phyloP scores from a whole-genome alignment of 352 stramenopile species.

The Pythium dissotocum region DNA sequence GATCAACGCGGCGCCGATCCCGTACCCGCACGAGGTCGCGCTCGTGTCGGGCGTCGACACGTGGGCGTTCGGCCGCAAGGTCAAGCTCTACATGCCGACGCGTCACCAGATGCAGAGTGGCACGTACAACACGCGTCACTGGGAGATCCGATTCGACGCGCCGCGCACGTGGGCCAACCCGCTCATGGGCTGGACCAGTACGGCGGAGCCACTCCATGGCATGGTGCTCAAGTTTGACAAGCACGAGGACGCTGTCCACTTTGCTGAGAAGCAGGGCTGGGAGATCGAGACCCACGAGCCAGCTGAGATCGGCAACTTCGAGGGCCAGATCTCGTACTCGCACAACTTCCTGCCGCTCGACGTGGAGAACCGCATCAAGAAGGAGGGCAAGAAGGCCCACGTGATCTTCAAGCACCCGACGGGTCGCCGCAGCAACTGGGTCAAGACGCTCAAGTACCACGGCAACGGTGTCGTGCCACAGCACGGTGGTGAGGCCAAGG shows the following conservation, averaged over 20 bases:
- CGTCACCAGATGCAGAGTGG: slow-evolving; percentile 88
- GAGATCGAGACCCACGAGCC: slow-evolving; percentile 84
- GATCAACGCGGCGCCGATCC: slow-evolving; percentile 54
- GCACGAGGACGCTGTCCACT: slow-evolving; percentile 77
- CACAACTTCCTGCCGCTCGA: slow-evolving; percentile 84
- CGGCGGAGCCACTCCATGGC: slow-evolving; percentile 84
- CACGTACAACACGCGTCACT: slow-evolving; percentile 81
- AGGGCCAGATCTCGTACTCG: slow-evolving; percentile 83
- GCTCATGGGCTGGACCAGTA: slow-evolving; percentile 94
- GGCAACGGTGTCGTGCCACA: slow-evolving; percentile 76
- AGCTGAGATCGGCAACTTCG: slow-evolving; percentile 61
- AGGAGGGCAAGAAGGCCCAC: slow-evolving; percentile 74
- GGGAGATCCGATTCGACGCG: slow-evolving; percentile 80
- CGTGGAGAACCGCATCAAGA: slow-evolving; percentile 78
- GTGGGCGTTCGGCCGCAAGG: slow-evolving; percentile 69
- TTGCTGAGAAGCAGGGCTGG: slow-evolving; percentile 88
- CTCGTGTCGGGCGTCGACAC: slow-evolving; percentile 65
- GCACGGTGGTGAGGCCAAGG: slow-evolving; percentile 77
- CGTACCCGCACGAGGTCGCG: slow-evolving; percentile 60
- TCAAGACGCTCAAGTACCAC: slow-evolving; percentile 89
- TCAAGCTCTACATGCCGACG: slow-evolving; percentile 68
- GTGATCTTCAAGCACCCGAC: slow-evolving; percentile 79
- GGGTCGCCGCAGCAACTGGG: slow-evolving; percentile 80
- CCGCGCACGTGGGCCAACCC: slow-evolving; percentile 90
- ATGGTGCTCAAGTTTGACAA: slow-evolving; percentile 89